Conservation (phyloP, 2,329 filamentous ascomycete species). For the Beauveria medogensis region DNA sequence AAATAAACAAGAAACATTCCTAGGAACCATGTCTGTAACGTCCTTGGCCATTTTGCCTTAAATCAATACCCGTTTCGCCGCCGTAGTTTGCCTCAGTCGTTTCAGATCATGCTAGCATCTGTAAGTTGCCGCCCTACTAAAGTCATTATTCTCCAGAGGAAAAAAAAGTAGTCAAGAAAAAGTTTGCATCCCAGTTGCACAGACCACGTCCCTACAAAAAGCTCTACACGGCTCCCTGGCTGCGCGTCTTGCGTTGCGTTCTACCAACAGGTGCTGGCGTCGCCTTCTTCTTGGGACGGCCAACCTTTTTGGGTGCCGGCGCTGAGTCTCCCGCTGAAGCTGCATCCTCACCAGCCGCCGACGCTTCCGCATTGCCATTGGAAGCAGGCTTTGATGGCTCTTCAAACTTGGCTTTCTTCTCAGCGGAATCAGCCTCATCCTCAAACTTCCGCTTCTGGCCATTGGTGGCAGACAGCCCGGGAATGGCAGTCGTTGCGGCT, state of each 20-base stretch:
- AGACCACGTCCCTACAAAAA: not conserved
- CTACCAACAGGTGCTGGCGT: conserved; percentile 23
- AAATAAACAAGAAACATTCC: no score
- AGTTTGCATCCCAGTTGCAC: not conserved
- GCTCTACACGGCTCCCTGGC: conserved; percentile 30
- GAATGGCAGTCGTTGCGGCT: not conserved
- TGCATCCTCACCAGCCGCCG: not conserved
- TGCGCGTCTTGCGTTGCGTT: conserved; percentile 35
- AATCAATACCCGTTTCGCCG: no score
- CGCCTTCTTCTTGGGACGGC: conserved; percentile 30
- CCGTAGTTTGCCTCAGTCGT: no score
- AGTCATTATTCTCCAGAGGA: not conserved
- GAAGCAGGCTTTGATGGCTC: conserved; percentile 13
- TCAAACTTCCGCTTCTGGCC: conserved; percentile 35
- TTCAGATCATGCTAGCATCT: not conserved
- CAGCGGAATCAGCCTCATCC: conserved; percentile 17
- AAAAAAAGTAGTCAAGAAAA: not conserved
- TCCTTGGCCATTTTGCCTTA: no score
- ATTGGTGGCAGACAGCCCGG: not conserved
- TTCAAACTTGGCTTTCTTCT: conserved; percentile 19
- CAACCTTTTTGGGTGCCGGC: conserved; percentile 18
- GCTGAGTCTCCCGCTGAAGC: not conserved
- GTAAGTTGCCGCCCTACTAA: not conserved
- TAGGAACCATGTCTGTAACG: no score
- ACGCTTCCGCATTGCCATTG: conserved; percentile 14